Evolutionary conservation across 805 yeast genomes (phyloP), one percentile per base, ranked within the genome.

Genomic region (Candida vartiovaarae): DNA sequence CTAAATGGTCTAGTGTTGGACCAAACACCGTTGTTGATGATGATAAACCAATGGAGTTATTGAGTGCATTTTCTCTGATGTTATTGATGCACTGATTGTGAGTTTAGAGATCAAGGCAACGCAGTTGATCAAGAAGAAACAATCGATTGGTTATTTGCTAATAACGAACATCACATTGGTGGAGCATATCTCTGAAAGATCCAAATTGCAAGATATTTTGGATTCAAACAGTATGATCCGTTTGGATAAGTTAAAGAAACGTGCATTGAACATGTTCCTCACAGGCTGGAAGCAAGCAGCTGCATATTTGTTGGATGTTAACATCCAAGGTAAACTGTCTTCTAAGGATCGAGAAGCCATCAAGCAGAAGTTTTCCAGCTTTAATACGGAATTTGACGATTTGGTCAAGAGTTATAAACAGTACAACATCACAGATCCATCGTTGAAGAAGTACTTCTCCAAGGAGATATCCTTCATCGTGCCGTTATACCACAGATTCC

Each of bases 401-500:
- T 76, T 90, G 31, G 74, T 83, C 25, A 72, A 72, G 29, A 78
- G 74, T 44, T 85, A 84, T 57, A 81, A 78, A 54, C 71, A 72
- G 39, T 82, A 78, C 59, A 76, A 75, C 45, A 72, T 88, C 38
- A 75, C 80, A 7, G 95, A 88, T 57, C 71, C 77, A 4, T 73
- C 72, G 34, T 70, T 91, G 61, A 79, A 80, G 48, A 71, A 74
- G 45, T 75, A 72, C 43, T 65, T 93, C 52, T 72, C 78, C 11
- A 76, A 77, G 43, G 97, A 91, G 55, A 82, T 84, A 26, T 58
- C 80, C 32, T 78, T 88, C 52, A 81, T 93, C 41, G 72, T 80
- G 46, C 96, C 96, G 10, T 76, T 91, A 43, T 91, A 91, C 64
- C 80, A 82, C 56, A 79, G 93, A 55, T 84, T 91, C 59, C 82